Evolutionary conservation across 768 basidiomycete genomes (phyloP).

Genomic region (Amyloporia xantha): DNA sequence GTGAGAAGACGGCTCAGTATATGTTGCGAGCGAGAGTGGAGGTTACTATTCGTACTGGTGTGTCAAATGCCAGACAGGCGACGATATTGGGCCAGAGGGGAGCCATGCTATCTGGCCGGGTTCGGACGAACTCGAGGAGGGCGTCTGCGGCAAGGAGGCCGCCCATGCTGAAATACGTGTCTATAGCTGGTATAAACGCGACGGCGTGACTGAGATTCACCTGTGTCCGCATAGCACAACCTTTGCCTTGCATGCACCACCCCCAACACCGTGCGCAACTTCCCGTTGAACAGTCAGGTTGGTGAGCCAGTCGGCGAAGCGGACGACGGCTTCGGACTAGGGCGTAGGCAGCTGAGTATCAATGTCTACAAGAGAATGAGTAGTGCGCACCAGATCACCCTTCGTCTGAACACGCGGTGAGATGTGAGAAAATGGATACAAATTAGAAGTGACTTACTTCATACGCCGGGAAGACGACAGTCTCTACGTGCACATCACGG

Average conservation of each 20-base stretch:
- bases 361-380: slow-evolving; percentile 7
- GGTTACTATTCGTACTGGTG: slow-evolving; percentile 84
- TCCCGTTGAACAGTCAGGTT: slow-evolving; percentile 84
- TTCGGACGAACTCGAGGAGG: slow-evolving; percentile 60
- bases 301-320: slow-evolving; percentile 90
- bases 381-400: slow-evolving; percentile 68
- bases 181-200: not conserved
- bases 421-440: not conserved
- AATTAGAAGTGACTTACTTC: slow-evolving; percentile 45
- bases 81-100: slow-evolving; percentile 87
- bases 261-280: slow-evolving; percentile 65
- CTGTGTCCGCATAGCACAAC: slow-evolving; percentile 89
- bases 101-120: slow-evolving; percentile 55
- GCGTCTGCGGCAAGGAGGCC: slow-evolving; percentile 86
- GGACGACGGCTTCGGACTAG: slow-evolving; percentile 73
- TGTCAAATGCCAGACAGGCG: slow-evolving; percentile 83
- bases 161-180: slow-evolving; percentile 89
- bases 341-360: not conserved
- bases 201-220: slow-evolving; percentile 35
- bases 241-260: slow-evolving; percentile 65
- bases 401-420: slow-evolving; percentile 53
- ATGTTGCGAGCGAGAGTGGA: slow-evolving; percentile 2
- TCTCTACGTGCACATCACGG: slow-evolving; percentile 52
- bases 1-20: slow-evolving; percentile 1
- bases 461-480: slow-evolving; percentile 82